Conservation (phyloP, 495 filamentous ascomycete genomes). For the Aspergillus bertholletiae region DNA sequence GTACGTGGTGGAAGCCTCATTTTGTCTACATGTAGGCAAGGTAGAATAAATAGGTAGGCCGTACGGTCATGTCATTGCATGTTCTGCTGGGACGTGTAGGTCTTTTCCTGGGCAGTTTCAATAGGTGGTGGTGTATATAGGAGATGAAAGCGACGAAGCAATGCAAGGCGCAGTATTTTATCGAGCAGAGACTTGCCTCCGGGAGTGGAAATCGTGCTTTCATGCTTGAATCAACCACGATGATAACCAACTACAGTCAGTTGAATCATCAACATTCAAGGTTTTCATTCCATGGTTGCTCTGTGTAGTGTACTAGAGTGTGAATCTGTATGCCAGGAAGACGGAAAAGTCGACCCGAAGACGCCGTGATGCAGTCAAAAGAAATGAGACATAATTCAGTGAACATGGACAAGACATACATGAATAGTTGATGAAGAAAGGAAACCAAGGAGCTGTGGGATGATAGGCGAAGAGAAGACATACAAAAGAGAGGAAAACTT, state of each 20-base stretch:
- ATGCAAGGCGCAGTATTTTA: not conserved
- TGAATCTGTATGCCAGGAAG: constrained; percentile 15
- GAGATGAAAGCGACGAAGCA: too few relatives aligned
- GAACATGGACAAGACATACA: not conserved
- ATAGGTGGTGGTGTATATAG: too few relatives aligned
- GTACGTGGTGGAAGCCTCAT: too few relatives aligned
- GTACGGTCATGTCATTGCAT: too few relatives aligned
- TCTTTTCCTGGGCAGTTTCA: too few relatives aligned
- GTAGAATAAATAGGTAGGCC: too few relatives aligned
- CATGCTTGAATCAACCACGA: not conserved
- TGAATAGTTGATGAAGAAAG: not conserved
- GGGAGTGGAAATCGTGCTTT: not conserved
- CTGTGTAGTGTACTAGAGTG: constrained; percentile 12
- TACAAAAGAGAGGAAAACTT: not conserved
- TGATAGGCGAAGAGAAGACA: not conserved
- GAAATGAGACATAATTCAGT: constrained; percentile 4
- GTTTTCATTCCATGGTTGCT: constrained; percentile 1
- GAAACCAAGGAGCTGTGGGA: not conserved
- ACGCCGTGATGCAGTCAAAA: constrained; percentile 24
- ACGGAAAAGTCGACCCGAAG: constrained; percentile 15
- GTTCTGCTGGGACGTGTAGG: too few relatives aligned
- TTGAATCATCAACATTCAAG: not conserved
- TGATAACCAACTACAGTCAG: not conserved
- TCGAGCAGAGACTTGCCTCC: not conserved
- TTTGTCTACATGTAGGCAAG: too few relatives aligned